Conservation (phyloP, 192 early-diverging fungal species). For the Glomus cerebriforme region DNA sequence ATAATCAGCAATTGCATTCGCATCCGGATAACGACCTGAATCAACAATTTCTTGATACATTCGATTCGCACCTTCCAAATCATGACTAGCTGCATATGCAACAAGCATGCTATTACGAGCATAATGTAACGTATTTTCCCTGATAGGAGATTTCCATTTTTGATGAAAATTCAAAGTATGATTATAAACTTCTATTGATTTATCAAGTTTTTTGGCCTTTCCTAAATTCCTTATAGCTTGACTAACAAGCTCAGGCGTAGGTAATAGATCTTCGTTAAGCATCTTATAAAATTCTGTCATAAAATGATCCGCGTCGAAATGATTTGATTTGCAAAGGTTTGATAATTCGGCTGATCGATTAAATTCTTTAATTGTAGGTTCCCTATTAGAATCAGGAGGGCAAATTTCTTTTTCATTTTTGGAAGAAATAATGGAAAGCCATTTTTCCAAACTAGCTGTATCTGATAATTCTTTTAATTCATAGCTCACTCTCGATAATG, state of each 20-base stretch:
- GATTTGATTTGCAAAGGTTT: background rate
- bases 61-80: conserved; percentile 7
- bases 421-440: background rate
- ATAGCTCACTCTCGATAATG: background rate
- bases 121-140: background rate
- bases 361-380: conserved; percentile 20
- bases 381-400: background rate
- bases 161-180: background rate
- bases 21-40: conserved; percentile 48
- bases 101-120: conserved; percentile 30
- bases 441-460: background rate
- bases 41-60: conserved; percentile 50
- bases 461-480: background rate
- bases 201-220: conserved; percentile 5
- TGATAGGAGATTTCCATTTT: conserved; percentile 2
- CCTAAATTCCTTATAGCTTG: conserved; percentile 27
- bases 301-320: background rate
- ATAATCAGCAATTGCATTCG: conserved; percentile 55
- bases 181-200: conserved; percentile 19
- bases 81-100: conserved; percentile 1
- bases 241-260: conserved; percentile 20
- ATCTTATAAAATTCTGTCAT: conserved; percentile 2
- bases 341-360: conserved; percentile 1
- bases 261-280: conserved; percentile 9
- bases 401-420: background rate